Conservation (phyloP, 2,329 filamentous ascomycete genomes). For the Cytospora schulzeri region DNA sequence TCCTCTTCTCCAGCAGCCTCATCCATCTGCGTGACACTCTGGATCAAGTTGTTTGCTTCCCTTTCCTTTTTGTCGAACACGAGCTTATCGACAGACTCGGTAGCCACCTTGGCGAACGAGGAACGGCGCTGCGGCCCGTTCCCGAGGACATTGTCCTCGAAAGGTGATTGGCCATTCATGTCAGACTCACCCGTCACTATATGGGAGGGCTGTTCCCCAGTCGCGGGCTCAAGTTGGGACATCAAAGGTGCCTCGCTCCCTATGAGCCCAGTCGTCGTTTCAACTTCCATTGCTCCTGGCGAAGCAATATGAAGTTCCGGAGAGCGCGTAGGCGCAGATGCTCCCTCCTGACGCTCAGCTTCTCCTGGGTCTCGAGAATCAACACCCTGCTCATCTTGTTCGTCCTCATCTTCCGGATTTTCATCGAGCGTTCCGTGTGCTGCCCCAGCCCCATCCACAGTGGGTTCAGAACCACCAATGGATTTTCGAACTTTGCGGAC, state of each 20-base stretch:
- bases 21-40: neutral
- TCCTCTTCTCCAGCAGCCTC: neutral
- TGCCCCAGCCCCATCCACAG: neutral
- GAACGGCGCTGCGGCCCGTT: neutral
- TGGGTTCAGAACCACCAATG: neutral
- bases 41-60: neutral
- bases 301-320: conserved; percentile 18
- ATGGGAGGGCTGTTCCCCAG: neutral
- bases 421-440: conserved; percentile 10
- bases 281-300: neutral
- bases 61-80: neutral
- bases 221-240: neutral
- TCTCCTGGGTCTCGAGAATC: neutral
- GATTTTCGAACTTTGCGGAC: conserved; percentile 22
- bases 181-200: neutral
- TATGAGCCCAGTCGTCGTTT: neutral
- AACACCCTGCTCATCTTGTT: neutral
- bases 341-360: neutral
- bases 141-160: neutral
- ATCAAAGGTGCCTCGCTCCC: neutral
- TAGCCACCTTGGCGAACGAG: neutral
- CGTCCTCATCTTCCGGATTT: neutral
- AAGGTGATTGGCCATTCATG: neutral
- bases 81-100: neutral
- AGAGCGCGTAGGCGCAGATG: neutral